Conservation (phyloP, 2,329 filamentous ascomycete genomes). For the Sarocladium strictum region DNA sequence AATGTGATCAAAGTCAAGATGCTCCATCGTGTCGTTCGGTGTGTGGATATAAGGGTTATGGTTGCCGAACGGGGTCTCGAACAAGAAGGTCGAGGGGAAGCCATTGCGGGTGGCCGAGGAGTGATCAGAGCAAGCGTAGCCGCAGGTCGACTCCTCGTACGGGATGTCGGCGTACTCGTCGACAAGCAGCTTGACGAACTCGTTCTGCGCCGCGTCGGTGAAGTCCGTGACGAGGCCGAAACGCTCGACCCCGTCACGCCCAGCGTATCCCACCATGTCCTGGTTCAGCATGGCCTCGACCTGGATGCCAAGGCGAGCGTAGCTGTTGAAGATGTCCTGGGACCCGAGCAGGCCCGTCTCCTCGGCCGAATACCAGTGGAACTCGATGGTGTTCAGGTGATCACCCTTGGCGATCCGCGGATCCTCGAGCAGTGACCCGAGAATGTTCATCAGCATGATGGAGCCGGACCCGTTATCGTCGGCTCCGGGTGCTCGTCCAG, state of each 20-base stretch:
- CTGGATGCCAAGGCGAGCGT: slow-evolving; percentile 28
- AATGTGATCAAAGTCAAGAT: slow-evolving; percentile 61
- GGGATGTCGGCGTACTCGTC: slow-evolving; percentile 74
- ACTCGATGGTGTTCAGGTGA: slow-evolving; percentile 43
- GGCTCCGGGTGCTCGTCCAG: slow-evolving; percentile 37
- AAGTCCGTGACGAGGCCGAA: slow-evolving; percentile 86
- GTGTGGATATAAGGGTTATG: slow-evolving; percentile 67
- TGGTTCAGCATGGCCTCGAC: slow-evolving; percentile 48
- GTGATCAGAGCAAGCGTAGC: slow-evolving; percentile 69
- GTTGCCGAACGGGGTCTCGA: slow-evolving; percentile 53
- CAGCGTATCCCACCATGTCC: slow-evolving; percentile 86
- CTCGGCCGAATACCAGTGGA: slow-evolving; percentile 45
- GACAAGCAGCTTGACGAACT: slow-evolving; percentile 80
- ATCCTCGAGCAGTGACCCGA: slow-evolving; percentile 31
- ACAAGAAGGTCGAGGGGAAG: slow-evolving; percentile 59
- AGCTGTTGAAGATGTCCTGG: slow-evolving; percentile 34
- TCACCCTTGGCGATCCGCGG: slow-evolving; percentile 26
- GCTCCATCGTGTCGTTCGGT: slow-evolving; percentile 64
- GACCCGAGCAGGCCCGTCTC: slow-evolving; percentile 45
- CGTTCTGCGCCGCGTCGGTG: slow-evolving; percentile 69
- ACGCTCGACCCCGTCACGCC: slow-evolving; percentile 67
- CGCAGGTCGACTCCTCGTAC: slow-evolving; percentile 73
- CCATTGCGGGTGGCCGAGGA: slow-evolving; percentile 60
- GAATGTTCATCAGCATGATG: slow-evolving; percentile 39
- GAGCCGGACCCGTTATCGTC: slow-evolving; percentile 43